Evolutionary conservation across 2,329 filamentous ascomycete genomes (phyloP).

Genomic region (Phyllosticta citrichinensis): DNA sequence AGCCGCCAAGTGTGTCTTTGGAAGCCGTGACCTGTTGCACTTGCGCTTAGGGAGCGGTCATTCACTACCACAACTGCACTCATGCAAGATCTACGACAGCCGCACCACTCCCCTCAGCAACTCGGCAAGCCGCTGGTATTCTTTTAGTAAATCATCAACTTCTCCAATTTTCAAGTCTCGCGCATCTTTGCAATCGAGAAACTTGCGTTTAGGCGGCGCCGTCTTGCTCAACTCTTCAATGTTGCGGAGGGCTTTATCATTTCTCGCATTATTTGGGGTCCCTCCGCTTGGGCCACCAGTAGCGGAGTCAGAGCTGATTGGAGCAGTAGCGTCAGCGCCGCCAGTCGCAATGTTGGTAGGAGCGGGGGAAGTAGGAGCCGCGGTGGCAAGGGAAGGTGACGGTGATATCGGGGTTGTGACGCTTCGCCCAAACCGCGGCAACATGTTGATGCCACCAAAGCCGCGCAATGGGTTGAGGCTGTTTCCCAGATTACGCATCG

Average conservation of each 20-base stretch:
- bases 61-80: too few species aligned
- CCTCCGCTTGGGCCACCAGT: not conserved
- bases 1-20: too few species aligned
- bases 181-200: slow-evolving; percentile 36
- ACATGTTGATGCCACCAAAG: slow-evolving; percentile 61
- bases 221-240: slow-evolving; percentile 36
- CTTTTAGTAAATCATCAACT: slow-evolving; percentile 36
- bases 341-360: not conserved
- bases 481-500: slow-evolving; percentile 70
- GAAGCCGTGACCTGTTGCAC: too few species aligned
- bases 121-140: slow-evolving; percentile 35
- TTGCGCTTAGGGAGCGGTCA: too few species aligned
- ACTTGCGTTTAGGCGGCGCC: slow-evolving; percentile 36
- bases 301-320: not conserved
- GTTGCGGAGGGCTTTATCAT: slow-evolving; percentile 32
- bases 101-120: slow-evolving; percentile 34
- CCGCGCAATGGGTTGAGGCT: slow-evolving; percentile 75
- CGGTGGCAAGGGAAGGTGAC: slow-evolving; percentile 8
- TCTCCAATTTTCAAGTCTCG: slow-evolving; percentile 38
- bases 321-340: not conserved
- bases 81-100: not conserved
- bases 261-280: slow-evolving; percentile 20
- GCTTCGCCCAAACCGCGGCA: slow-evolving; percentile 63
- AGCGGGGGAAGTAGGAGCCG: slow-evolving; percentile 23
- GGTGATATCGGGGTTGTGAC: slow-evolving; percentile 27